These are phyloP conservation scores for Cladosporium halotolerans DNA, from an alignment of 2,329 filamentous ascomycete species.

Conservation along the genomic window DNA sequence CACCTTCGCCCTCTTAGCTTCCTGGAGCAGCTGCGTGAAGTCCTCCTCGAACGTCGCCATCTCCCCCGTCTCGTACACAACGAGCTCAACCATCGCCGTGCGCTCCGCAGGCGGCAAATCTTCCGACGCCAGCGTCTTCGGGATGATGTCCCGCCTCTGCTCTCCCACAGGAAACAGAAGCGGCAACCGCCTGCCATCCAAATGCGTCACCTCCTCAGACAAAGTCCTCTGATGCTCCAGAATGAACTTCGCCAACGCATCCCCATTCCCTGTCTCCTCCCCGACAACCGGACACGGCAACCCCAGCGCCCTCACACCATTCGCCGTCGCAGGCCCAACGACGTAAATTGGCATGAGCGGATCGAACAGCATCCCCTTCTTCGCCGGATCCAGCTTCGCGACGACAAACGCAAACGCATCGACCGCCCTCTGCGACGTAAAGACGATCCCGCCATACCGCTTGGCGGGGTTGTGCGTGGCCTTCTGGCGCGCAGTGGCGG, in stretches of 20 bases:
- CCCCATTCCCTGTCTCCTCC: conserved; percentile 77
- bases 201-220: conserved; percentile 22
- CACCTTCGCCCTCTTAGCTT: conserved; percentile 36
- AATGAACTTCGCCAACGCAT: conserved; percentile 71
- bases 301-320: conserved; percentile 56
- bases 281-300: conserved; percentile 60
- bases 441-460: conserved; percentile 69
- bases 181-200: conserved; percentile 46
- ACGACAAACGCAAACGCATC: conserved; percentile 67
- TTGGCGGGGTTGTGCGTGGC: conserved; percentile 30
- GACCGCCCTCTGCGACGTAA: conserved; percentile 77
- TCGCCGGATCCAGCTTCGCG: conserved; percentile 39
- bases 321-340: conserved; percentile 73
- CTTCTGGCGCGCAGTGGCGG: conserved; percentile 22
- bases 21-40: conserved; percentile 45
- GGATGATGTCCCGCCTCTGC: conserved; percentile 82
- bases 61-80: conserved; percentile 81
- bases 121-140: conserved; percentile 63
- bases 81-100: conserved; percentile 68
- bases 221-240: conserved; percentile 63
- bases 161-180: conserved; percentile 88
- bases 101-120: conserved; percentile 43
- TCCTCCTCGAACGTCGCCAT: conserved; percentile 70
- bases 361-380: conserved; percentile 35
- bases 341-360: conserved; percentile 62